Conservation (phyloP, 371 early-diverging fungal genomes). For the Sporodiniella umbellata region DNA sequence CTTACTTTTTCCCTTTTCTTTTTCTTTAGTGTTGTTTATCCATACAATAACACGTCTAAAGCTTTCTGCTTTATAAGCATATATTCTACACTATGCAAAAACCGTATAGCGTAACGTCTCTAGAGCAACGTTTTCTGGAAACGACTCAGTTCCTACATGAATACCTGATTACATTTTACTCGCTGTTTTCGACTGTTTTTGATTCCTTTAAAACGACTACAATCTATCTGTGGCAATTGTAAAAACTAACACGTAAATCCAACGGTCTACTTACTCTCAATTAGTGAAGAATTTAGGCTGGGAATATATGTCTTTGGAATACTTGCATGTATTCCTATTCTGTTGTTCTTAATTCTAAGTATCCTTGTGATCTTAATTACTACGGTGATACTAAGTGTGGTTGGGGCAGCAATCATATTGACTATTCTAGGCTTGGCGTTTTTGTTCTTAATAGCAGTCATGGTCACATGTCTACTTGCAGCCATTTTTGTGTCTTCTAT, state of each 20-base stretch:
- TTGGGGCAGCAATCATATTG: not conserved
- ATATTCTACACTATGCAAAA: not conserved
- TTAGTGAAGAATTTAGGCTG: conserved; percentile 5
- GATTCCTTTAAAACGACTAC: not conserved
- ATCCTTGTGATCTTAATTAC: not conserved
- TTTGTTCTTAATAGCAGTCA: not conserved
- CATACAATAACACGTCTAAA: no score
- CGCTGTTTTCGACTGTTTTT: not conserved
- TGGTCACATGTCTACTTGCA: not conserved
- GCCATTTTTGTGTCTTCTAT: not conserved
- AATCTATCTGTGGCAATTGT: not conserved
- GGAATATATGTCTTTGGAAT: conserved; percentile 6
- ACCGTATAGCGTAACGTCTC: not conserved
- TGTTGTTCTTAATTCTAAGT: not conserved
- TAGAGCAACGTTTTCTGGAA: not conserved
- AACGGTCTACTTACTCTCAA: not conserved
- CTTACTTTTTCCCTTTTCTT: no score
- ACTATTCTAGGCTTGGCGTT: not conserved
- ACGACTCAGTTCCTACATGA: not conserved
- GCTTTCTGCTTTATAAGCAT: not conserved
- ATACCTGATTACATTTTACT: not conserved
- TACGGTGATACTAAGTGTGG: conserved; percentile 2
- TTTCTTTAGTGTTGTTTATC: no score
- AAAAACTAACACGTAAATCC: not conserved
- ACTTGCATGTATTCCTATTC: conserved; percentile 3